Evolutionary conservation across 805 yeast genomes (phyloP).

Genomic region (Cyberlindnera samutprakarnensis): DNA sequence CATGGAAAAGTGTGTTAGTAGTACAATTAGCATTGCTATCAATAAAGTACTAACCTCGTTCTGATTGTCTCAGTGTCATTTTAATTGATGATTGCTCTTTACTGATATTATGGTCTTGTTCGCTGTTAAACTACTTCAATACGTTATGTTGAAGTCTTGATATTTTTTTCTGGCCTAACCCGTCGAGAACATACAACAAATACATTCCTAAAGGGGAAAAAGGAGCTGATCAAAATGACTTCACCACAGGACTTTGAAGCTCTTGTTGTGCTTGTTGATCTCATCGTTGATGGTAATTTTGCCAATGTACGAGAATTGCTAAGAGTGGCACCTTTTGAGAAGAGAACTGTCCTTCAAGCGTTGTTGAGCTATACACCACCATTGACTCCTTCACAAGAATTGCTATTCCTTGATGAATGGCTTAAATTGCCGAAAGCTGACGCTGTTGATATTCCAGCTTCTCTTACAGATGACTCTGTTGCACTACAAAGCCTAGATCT

Average conservation of each 20-base stretch:
- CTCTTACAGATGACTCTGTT: neutral
- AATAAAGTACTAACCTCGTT: neutral
- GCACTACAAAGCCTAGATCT: slow-evolving; percentile 2
- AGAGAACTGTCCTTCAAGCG: slow-evolving; percentile 1
- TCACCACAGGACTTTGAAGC: too few relatives aligned
- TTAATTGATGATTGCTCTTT: too few relatives aligned
- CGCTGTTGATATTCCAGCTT: neutral
- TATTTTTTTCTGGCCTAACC: too few relatives aligned
- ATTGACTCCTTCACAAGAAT: slow-evolving; percentile 4
- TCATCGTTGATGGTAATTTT: neutral
- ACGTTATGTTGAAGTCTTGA: too few relatives aligned
- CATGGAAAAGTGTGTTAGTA: too few relatives aligned
- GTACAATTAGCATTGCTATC: too few relatives aligned
- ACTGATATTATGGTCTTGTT: too few relatives aligned
- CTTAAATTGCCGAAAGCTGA: neutral
- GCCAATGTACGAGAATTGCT: neutral
- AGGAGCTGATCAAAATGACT: too few relatives aligned
- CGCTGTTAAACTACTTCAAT: too few relatives aligned
- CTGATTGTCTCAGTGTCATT: neutral
- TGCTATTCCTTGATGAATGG: slow-evolving; percentile 4
- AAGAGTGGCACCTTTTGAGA: neutral
- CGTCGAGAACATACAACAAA: too few relatives aligned
- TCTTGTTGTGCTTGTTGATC: neutral
- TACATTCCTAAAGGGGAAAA: too few relatives aligned
- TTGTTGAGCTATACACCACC: slow-evolving; percentile 8